phyloP scores from a whole-genome alignment of 345 rosid genomes.

The Hevea brasiliensis region DNA sequence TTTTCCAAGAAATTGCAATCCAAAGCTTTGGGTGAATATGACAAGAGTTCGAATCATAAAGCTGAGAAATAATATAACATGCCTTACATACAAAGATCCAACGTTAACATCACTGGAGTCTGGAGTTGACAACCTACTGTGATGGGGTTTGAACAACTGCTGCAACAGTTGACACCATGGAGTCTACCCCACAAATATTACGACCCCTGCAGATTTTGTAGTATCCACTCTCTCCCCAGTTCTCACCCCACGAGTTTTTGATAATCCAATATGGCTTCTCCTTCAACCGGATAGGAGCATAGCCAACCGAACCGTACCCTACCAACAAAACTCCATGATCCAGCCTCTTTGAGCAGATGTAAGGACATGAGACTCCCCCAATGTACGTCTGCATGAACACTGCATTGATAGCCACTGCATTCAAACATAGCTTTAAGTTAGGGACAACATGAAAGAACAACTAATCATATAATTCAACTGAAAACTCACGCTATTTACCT shows the following conservation, averaged over 20 bases:
- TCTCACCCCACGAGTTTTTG: slow-evolving; percentile 92
- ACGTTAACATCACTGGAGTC: neutral
- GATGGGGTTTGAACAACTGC: slow-evolving; percentile 44
- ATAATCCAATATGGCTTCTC: slow-evolving; percentile 92
- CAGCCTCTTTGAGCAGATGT: slow-evolving; percentile 68
- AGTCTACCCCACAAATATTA: slow-evolving; percentile 86
- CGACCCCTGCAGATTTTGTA: slow-evolving; percentile 87
- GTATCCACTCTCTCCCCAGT: slow-evolving; percentile 90
- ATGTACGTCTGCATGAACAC: slow-evolving; percentile 91
- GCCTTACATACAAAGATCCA: slow-evolving; percentile 27
- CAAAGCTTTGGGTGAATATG: slow-evolving; percentile 11
- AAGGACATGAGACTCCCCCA: slow-evolving; percentile 90
- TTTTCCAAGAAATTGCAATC: slow-evolving; percentile 13
- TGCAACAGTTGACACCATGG: slow-evolving; percentile 84
- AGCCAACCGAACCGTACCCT: slow-evolving; percentile 82
- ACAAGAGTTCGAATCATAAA: neutral
- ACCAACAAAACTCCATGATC: slow-evolving; percentile 89
- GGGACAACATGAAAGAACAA: neutral
- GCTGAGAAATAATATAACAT: slow-evolving; percentile 2
- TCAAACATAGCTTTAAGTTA: neutral
- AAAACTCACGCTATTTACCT: slow-evolving; percentile 40
- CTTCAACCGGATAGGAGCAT: slow-evolving; percentile 77
- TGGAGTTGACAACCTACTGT: slow-evolving; percentile 11
- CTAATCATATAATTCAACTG: neutral
- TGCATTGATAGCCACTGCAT: slow-evolving; percentile 82